Evolutionary conservation across 1,139 yeast species (phyloP).

Genomic region (Scheffersomyces parashehatae): DNA sequence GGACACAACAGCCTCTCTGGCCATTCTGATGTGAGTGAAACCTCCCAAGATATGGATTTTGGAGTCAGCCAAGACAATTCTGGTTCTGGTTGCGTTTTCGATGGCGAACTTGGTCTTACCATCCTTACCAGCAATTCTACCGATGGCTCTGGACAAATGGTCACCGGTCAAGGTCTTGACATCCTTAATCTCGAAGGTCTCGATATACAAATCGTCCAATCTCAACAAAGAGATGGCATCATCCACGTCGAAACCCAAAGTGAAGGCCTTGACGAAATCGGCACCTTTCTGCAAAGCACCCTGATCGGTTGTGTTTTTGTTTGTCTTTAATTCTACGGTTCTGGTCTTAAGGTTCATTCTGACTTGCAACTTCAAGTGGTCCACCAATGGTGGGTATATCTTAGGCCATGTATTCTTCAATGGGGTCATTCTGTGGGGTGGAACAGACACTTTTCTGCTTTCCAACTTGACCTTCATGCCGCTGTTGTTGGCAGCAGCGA

Average conservation of each 20-base stretch:
- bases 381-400: conserved; percentile 93
- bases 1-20: conserved; percentile 93
- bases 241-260: conserved; percentile 93
- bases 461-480: conserved; percentile 78
- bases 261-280: conserved; percentile 91
- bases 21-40: conserved; percentile 94
- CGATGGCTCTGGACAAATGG: conserved; percentile 96
- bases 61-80: conserved; percentile 95
- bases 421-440: conserved; percentile 96
- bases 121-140: conserved; percentile 99
- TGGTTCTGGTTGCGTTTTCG: conserved; percentile 96
- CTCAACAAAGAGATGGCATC: conserved; percentile 94
- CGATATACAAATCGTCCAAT: conserved; percentile 93
- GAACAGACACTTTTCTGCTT: conserved; percentile 86
- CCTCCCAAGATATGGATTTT: conserved; percentile 97
- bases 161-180: conserved; percentile 95
- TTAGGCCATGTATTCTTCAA: conserved; percentile 87
- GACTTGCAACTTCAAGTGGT: conserved; percentile 90
- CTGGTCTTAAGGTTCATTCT: conserved; percentile 88
- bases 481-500: conserved; percentile 68
- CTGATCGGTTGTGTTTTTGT: conserved; percentile 77
- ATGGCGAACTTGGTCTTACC: conserved; percentile 98
- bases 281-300: conserved; percentile 98
- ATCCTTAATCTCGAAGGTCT: conserved; percentile 94
- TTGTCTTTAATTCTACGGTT: conserved; percentile 84